phyloP scores from a whole-genome alignment of 2,329 filamentous ascomycete genomes.

The Cryphonectria radicalis region DNA sequence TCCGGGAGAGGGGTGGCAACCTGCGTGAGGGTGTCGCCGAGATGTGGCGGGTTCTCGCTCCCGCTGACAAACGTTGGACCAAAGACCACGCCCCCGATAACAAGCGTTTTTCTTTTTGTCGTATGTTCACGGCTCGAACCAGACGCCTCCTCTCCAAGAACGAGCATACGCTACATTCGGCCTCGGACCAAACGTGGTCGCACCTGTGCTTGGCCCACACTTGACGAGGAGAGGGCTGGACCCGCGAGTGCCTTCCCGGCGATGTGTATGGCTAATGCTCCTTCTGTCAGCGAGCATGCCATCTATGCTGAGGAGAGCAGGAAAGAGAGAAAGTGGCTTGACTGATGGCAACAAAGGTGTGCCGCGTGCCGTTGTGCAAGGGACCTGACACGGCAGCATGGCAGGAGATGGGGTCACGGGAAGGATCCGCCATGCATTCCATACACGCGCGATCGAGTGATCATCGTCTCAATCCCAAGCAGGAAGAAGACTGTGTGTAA shows the following conservation, averaged over 20 bases:
- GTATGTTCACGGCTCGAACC: background rate
- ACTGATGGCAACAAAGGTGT: background rate
- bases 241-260: conserved; percentile 1
- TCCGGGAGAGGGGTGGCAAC: conserved; percentile 1
- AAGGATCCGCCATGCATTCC: conserved; percentile 10
- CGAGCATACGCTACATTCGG: background rate
- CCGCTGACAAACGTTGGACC: background rate
- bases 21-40: background rate
- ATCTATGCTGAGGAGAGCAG: background rate
- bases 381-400: background rate
- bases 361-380: background rate
- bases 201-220: background rate
- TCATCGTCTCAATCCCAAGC: background rate
- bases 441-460: background rate
- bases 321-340: background rate
- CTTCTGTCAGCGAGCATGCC: conserved; percentile 12
- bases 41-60: background rate
- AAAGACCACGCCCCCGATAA: background rate
- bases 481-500: background rate
- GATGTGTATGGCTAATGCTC: conserved; percentile 16
- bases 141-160: background rate
- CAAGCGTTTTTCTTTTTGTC: background rate
- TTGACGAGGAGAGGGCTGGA: background rate
- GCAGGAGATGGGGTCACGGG: background rate
- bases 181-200: background rate